Conservation (phyloP, 192 early-diverging fungal species). For the Backusella circina region DNA sequence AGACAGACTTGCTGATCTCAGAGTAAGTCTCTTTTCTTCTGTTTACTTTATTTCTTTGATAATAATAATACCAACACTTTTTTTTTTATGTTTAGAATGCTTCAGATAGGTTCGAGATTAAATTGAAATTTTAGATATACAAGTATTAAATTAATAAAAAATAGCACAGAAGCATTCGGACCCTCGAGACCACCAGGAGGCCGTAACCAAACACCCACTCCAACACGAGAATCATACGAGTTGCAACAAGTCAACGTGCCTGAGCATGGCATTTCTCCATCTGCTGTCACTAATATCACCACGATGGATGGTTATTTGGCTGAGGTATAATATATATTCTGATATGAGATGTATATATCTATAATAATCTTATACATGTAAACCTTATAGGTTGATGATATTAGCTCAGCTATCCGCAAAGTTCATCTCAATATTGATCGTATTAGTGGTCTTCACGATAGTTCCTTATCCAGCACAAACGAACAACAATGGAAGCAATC, state of each 20-base stretch:
- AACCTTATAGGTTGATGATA: neutral
- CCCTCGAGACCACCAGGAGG: constrained; percentile 1
- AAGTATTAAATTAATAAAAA: neutral
- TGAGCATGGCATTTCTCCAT: neutral
- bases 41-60: neutral
- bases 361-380: no score
- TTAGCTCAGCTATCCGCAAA: neutral
- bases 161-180: constrained; percentile 8
- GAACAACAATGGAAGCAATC: constrained; percentile 7
- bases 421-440: constrained; percentile 7
- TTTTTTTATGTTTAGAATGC: neutral
- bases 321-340: no score
- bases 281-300: neutral
- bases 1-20: constrained; percentile 18
- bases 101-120: constrained; percentile 5
- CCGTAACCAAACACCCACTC: neutral
- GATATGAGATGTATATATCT: no score
- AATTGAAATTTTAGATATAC: neutral
- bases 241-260: neutral
- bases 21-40: constrained; percentile 9
- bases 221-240: neutral
- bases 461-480: constrained; percentile 7
- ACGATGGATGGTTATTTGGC: constrained; percentile 7
- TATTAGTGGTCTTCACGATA: constrained; percentile 8
- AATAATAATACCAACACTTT: neutral